Percentiles rank a stretch among this genome's conserved stretches.
Conservation (phyloP, 352 stramenopile species). For the Aphanomyces invadans region DNA sequence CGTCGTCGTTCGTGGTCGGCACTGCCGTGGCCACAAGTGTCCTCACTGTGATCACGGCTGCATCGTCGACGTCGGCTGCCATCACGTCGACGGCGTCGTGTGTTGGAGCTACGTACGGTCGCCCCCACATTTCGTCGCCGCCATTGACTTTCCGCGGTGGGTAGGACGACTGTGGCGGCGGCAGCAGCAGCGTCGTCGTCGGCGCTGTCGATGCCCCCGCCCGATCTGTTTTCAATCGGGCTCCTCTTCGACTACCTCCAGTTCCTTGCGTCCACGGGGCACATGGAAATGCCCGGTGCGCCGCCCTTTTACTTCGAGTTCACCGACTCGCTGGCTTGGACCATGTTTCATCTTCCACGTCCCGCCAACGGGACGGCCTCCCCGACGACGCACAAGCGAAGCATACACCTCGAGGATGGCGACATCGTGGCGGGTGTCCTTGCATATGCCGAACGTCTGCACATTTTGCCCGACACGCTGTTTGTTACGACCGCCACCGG, state of each 20-base stretch:
- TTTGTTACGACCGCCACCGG: slow-evolving; percentile 67
- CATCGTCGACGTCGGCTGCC: background rate
- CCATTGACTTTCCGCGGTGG: background rate
- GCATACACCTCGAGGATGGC: slow-evolving; percentile 48
- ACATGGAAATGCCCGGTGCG: slow-evolving; percentile 48
- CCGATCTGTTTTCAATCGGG: slow-evolving; percentile 46
- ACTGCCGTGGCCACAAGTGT: background rate
- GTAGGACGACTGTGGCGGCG: background rate
- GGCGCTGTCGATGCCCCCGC: slow-evolving; percentile 27
- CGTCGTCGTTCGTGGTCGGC: background rate
- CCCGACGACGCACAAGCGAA: background rate
- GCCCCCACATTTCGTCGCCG: background rate
- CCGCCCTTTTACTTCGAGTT: slow-evolving; percentile 58
- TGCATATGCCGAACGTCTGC: slow-evolving; percentile 52
- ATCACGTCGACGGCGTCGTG: background rate
- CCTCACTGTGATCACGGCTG: background rate
- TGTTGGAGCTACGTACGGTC: background rate
- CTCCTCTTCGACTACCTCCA: slow-evolving; percentile 68
- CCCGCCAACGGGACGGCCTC: no score
- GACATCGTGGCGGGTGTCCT: slow-evolving; percentile 70
- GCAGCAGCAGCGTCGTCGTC: background rate
- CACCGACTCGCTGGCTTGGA: slow-evolving; percentile 62
- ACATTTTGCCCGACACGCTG: slow-evolving; percentile 55
- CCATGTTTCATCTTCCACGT: slow-evolving; percentile 35
- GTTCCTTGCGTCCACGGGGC: slow-evolving; percentile 56